Evolutionary conservation across 345 rosid species (phyloP), one percentile per base, ranked within the genome.

Genomic region (Geranium brycei): DNA sequence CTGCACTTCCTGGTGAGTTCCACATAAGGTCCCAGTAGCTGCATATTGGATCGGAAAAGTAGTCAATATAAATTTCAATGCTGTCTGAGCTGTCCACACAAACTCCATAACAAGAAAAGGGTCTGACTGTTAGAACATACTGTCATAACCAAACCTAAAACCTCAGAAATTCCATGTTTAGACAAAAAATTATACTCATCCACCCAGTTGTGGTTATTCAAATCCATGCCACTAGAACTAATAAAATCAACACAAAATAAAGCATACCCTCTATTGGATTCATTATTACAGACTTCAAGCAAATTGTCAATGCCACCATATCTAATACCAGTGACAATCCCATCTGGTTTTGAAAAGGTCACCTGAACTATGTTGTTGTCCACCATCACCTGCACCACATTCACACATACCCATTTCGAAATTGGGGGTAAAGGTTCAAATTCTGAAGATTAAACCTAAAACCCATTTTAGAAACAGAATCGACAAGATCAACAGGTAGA

Each of bases 1-100:
- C 92, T 61, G 79, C 76, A 72, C 84, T 85, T 74, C 91, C 96
- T 60, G 80, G 83, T 65, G 86, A 79, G 73, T 67, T 87, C 95
- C 91, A 87, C 62, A 73, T 73, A 73, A 87, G 78, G 71, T 87
- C 95, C 91, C 95, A 85, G 68, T 92, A 89, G 82, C 98, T 91
- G 62, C 66, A 79, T 61, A 61, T 59, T 51, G 64, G 64, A 23
- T 62, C 40, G 13, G 11, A 62, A 58, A 61, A 41, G n/a, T 40
- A 28, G 18, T 73, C 31, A 66, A 38, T 16, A 17, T 60, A 53
- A 30, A 58, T 7, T 59, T 31, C 38, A 61, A 40, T 35, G 41
- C 41, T 55, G 60, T 35, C 31, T 23, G 7, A 35, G 3, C 41
- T 35, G 41, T 35, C 41, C 41, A 35, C 41, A 35, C 41, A 35